Base-by-base conservation (phyloP, 2,329 filamentous ascomycete genomes). In the Fusarium marasasianum region DNA sequence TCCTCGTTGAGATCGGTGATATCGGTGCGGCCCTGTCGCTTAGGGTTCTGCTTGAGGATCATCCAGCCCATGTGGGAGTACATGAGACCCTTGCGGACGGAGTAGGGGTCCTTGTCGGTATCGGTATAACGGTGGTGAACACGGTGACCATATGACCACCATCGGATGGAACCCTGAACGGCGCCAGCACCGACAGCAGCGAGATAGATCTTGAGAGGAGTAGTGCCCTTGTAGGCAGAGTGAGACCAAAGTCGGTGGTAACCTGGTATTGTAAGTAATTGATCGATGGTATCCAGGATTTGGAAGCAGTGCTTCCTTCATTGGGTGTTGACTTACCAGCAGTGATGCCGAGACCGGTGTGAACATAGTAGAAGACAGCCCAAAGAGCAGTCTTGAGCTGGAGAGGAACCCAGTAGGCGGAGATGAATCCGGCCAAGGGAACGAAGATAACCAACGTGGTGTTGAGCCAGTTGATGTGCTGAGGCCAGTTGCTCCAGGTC, bases 381-480 rank as follows among this genome's bases (percentile, higher is more conserved):
- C 91, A 96, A 79, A 94, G 80, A 72, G 90, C 88, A 6, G 94
- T 97, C 84, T 94, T 91, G 74, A 87, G 83, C 56, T 90, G 87
- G 40, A 96, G 85, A 63, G 94, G 94, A 51, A 94, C 92, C 92
- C 92, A 97, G 84, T 93, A 91, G 58, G 94, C 88, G 62, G 90
- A 88, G 77, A 96, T 83, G 80, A 92, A 89, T 72, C 95, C 95
- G 66, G 89, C 86, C 54, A 95, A 71, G 47, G 95, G 95, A 51
- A 97, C 88, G 76, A 92, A 87, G 75, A 97, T 83, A 81, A 97
- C 96, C 82, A 98, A 89, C 72, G 87, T 89, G 72, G 94, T 91
- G 83, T 97, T 98, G 76, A 98, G 88, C 94, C 95, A 98, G 88
- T 97, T 95, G 87, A 98, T 89, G 81, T 98, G 95, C 86, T 95